These are phyloP conservation scores for Hyphopichia khmerensis DNA, from an alignment of 1,139 yeast genomes.

Conservation along the genomic window DNA sequence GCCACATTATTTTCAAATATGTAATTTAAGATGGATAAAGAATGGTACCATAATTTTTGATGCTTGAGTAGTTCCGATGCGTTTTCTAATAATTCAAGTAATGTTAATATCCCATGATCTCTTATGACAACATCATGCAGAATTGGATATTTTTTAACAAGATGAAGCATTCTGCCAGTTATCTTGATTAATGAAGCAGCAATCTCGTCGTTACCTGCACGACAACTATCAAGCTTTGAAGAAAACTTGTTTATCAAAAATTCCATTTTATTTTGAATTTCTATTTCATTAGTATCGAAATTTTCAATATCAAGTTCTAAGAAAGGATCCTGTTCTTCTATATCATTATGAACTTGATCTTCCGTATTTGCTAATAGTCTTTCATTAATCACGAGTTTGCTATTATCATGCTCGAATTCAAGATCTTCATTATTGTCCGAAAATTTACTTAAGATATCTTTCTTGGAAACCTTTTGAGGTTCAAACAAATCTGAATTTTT, in stretches of 20 bases:
- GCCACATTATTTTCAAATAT: constrained; percentile 35
- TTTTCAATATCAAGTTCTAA: constrained; percentile 38
- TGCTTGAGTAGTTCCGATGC: constrained; percentile 30
- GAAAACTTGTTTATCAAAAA: constrained; percentile 35
- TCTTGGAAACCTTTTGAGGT: constrained; percentile 17
- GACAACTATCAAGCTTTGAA: constrained; percentile 30
- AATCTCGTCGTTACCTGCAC: constrained; percentile 31
- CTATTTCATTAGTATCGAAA: constrained; percentile 45
- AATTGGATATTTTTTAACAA: constrained; percentile 40
- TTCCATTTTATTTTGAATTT: constrained; percentile 45
- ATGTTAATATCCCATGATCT: constrained; percentile 50
- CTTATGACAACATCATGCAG: constrained; percentile 45
- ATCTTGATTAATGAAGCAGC: constrained; percentile 31
- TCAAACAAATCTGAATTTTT: constrained; percentile 1
- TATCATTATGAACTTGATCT: constrained; percentile 6
- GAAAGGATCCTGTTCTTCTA: constrained; percentile 40
- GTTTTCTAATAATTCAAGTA: constrained; percentile 48
- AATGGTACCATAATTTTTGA: constrained; percentile 39
- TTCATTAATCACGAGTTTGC: not conserved
- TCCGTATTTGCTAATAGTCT: not conserved
- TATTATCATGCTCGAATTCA: constrained; percentile 12
- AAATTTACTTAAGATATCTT: constrained; percentile 30
- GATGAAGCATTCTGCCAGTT: constrained; percentile 41
- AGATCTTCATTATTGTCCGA: constrained; percentile 24
- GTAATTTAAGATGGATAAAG: constrained; percentile 40